Percentiles rank a stretch among this genome's conserved stretches.
phyloP scores from a whole-genome alignment of 805 yeast species.

The Sporopachydermia lactativora region DNA sequence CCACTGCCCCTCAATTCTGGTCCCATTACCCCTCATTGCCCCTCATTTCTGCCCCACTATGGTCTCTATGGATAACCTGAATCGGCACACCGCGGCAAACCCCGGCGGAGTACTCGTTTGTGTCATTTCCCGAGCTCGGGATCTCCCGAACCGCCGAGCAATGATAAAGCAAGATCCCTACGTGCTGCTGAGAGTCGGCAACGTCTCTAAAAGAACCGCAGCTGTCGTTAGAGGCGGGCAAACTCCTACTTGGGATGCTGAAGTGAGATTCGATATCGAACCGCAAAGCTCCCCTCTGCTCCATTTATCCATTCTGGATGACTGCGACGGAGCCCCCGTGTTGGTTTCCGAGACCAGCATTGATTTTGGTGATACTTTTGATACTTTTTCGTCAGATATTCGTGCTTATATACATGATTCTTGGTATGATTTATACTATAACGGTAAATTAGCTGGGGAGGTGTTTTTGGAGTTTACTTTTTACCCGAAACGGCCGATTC shows the following conservation, averaged over 20 bases:
- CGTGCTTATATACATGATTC: slow-evolving; percentile 34
- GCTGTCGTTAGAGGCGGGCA: slow-evolving; percentile 85
- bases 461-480: slow-evolving; percentile 86
- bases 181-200: slow-evolving; percentile 69
- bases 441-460: slow-evolving; percentile 72
- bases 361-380: slow-evolving; percentile 60
- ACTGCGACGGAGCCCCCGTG: slow-evolving; percentile 73
- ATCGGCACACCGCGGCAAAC: background rate
- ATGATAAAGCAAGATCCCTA: slow-evolving; percentile 92
- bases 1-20: too few species aligned
- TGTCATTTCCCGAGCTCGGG: slow-evolving; percentile 69
- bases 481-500: too few species aligned
- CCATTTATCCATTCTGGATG: slow-evolving; percentile 69
- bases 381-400: slow-evolving; percentile 56
- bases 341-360: slow-evolving; percentile 73
- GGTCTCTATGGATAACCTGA: too few species aligned
- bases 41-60: too few species aligned
- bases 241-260: slow-evolving; percentile 78
- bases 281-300: slow-evolving; percentile 50
- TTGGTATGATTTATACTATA: slow-evolving; percentile 65
- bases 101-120: slow-evolving; percentile 44
- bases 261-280: slow-evolving; percentile 50
- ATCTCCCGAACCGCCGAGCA: slow-evolving; percentile 72
- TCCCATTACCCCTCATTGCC: too few species aligned
- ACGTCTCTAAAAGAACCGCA: slow-evolving; percentile 66